Evolutionary conservation across 768 basidiomycete species (phyloP).

Genomic region (Hygrophoropsis aurantiaca): DNA sequence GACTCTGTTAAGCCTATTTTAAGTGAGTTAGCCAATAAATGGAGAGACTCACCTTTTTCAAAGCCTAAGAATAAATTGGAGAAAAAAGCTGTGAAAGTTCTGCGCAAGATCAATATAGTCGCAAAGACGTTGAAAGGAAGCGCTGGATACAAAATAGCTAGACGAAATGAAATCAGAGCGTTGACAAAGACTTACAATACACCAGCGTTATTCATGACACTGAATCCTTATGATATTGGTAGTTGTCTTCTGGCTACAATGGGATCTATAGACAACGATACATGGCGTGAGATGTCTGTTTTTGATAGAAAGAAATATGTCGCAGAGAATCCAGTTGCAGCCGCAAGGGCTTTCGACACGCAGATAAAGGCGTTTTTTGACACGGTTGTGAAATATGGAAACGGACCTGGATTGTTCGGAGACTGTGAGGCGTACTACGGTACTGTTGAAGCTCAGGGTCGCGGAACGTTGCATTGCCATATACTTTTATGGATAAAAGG

Average conservation of each 20-base stretch:
- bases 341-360: neutral
- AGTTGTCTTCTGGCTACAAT: conserved; percentile 27
- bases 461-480: conserved; percentile 36
- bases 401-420: conserved; percentile 27
- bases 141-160: conserved; percentile 19
- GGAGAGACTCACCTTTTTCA: neutral
- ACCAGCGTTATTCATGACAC: conserved; percentile 43
- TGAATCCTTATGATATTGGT: conserved; percentile 43
- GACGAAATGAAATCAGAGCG: conserved; percentile 38
- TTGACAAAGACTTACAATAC: conserved; percentile 34
- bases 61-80: neutral
- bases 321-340: neutral
- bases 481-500: too few relatives aligned
- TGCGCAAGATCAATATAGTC: conserved; percentile 20
- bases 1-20: neutral
- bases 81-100: neutral
- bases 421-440: conserved; percentile 34
- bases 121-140: conserved; percentile 24
- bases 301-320: neutral
- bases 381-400: neutral
- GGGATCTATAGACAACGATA: neutral
- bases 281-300: neutral
- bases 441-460: conserved; percentile 40
- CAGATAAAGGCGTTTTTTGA: neutral
- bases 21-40: neutral